phyloP scores from a whole-genome alignment of 805 yeast species.

The Metschnikowia cubensis region DNA sequence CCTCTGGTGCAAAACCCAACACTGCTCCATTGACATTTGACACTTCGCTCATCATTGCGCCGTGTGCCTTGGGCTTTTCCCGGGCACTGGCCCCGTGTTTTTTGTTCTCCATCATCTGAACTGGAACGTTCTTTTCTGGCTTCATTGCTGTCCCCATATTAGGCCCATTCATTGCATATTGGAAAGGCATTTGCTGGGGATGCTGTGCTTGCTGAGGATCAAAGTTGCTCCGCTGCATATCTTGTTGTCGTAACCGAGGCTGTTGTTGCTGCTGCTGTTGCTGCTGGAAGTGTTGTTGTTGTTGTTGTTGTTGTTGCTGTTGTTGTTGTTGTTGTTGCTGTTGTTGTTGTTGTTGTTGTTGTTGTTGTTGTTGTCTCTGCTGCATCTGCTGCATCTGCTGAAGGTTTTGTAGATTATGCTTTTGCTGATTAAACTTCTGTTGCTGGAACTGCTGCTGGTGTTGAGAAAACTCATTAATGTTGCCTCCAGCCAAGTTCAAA shows the following conservation, averaged over 20 bases:
- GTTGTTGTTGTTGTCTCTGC: neutral
- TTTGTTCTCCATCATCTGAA: neutral
- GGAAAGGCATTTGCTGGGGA: neutral
- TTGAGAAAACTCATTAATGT: neutral
- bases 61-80: neutral
- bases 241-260: neutral
- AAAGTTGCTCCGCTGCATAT: neutral
- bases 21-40: neutral
- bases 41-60: neutral
- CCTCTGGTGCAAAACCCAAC: neutral
- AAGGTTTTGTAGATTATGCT: neutral
- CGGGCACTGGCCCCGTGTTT: neutral
- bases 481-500: neutral
- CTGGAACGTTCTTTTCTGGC: neutral
- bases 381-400: conserved; percentile 1
- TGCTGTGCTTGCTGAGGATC: conserved; percentile 1
- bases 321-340: too few relatives aligned
- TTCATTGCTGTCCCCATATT: neutral
- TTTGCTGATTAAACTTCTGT: conserved; percentile 2
- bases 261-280: neutral
- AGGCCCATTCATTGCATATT: neutral
- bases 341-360: neutral
- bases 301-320: conserved; percentile 5
- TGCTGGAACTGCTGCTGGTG: conserved; percentile 1
- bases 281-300: conserved; percentile 1